Evolutionary conservation across 2,329 filamentous ascomycete species (phyloP), one percentile per base, ranked within the genome.

Genomic region (Xylariaceae sp.): DNA sequence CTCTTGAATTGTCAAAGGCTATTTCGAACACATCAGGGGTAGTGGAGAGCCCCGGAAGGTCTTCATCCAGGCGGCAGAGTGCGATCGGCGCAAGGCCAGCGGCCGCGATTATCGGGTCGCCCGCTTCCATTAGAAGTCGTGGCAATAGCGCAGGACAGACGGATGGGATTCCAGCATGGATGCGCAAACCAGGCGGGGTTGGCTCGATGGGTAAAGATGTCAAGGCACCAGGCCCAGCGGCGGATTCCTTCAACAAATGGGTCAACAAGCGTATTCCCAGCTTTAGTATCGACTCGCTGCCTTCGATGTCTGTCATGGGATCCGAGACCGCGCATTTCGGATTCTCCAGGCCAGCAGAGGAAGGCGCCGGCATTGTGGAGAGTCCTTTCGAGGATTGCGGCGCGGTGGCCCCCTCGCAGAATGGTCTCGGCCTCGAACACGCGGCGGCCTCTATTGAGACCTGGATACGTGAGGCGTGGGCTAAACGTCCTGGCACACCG

Each of bases 401-500:
- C 53, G 63, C 71, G 16, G 53, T 67, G 7, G 56, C 76, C 10
- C 62, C 71, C 5, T 70, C 72, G n/a, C 71, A 73, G 46, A 76
- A 79, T 44, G 77, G 78, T 13, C 76, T 71, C 2, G 76, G 80
- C 1, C 74, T 97, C 2, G 91, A 96, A 64, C 88, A 92, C 59
- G 86, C 95, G 9, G 91, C 92, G 1, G 87, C 89, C 5, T 87
- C 88, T 2, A 85, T 97, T 29, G 94, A 97, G 72, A 87, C 86
- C 1, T 99, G 94, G 91, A 77, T 97, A 55, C 80, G 92, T 56
- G 89, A 90, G 58, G 85, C 95, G 36, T 89, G 90, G 55, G 76
- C 80, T 5, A 86, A 85, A 65, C 77, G 80, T 4, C 77, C 79
- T 1, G 70, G 71, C 18, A 80, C 79, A n/a, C 79, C 79, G 1